phyloP scores from a whole-genome alignment of 805 yeast species.

The Helenozyma rhizophorensis region DNA sequence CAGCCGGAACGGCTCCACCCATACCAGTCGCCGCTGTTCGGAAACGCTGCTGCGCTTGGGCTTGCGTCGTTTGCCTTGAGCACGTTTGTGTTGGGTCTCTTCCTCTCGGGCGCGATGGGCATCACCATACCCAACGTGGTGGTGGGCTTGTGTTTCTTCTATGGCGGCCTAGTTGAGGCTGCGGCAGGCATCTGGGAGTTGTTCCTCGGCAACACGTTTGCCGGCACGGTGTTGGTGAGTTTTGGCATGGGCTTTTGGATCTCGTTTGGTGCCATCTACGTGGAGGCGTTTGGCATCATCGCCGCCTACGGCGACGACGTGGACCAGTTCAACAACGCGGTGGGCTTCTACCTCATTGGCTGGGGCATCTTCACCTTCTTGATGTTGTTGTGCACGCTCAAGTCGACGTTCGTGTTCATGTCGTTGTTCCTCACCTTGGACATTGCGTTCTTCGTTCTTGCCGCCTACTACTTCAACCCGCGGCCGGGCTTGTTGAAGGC shows the following conservation, averaged over 20 bases:
- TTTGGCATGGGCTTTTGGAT: slow-evolving; percentile 54
- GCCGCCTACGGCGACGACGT: slow-evolving; percentile 41
- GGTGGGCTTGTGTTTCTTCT: slow-evolving; percentile 44
- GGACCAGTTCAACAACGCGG: slow-evolving; percentile 43
- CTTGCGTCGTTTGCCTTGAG: slow-evolving; percentile 45
- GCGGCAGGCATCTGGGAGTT: slow-evolving; percentile 51
- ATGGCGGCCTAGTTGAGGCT: slow-evolving; percentile 47
- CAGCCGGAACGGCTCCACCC: slow-evolving; percentile 43
- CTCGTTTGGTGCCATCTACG: slow-evolving; percentile 43
- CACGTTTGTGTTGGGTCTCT: slow-evolving; percentile 45
- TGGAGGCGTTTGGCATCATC: slow-evolving; percentile 54
- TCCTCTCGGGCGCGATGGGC: slow-evolving; percentile 43
- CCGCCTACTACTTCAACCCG: slow-evolving; percentile 48
- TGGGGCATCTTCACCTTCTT: slow-evolving; percentile 64
- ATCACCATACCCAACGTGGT: slow-evolving; percentile 39
- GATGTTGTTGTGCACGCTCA: slow-evolving; percentile 51
- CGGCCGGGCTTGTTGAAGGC: slow-evolving; percentile 10
- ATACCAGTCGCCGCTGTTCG: slow-evolving; percentile 27
- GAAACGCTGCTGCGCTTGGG: slow-evolving; percentile 54
- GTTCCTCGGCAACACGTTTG: slow-evolving; percentile 51
- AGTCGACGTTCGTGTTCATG: slow-evolving; percentile 48
- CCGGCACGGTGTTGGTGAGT: slow-evolving; percentile 47
- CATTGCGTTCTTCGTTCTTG: slow-evolving; percentile 48
- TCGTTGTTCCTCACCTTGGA: slow-evolving; percentile 50
- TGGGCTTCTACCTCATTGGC: slow-evolving; percentile 57